Percentiles rank a stretch among this genome's conserved stretches.
Evolutionary conservation across 2,329 filamentous ascomycete genomes (phyloP).

Genomic region (Pseudogymnoascus verrucosus): DNA sequence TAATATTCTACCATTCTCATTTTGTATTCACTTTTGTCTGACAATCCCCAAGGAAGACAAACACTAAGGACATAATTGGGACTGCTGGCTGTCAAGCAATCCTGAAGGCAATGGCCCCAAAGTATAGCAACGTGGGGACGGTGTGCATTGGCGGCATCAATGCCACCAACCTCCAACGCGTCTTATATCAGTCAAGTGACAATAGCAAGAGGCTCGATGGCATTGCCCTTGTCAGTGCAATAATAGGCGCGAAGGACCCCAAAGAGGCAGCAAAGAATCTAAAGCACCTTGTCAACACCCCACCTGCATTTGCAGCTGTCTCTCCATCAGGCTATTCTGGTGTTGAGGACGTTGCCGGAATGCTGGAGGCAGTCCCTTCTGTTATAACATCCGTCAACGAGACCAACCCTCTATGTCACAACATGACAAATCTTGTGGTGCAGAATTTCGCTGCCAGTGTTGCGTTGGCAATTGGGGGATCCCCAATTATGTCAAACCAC

Average conservation of each 20-base stretch:
- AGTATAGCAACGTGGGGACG: constrained; percentile 41
- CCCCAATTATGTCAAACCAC: constrained; percentile 90
- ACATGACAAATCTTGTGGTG: constrained; percentile 96
- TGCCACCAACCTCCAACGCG: constrained; percentile 61
- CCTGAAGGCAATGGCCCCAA: constrained; percentile 45
- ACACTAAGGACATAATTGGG: constrained; percentile 76
- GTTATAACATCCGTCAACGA: constrained; percentile 54
- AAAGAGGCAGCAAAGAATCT: constrained; percentile 54
- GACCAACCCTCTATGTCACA: constrained; percentile 70
- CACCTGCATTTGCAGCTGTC: constrained; percentile 22
- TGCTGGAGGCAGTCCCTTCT: constrained; percentile 19
- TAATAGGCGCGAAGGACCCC: constrained; percentile 66
- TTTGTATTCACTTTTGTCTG: constrained; percentile 10
- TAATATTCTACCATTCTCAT: constrained; percentile 33
- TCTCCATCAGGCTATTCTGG: constrained; percentile 15
- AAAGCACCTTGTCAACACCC: constrained; percentile 39
- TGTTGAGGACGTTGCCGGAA: constrained; percentile 16
- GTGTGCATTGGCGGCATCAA: constrained; percentile 91
- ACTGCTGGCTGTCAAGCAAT: constrained; percentile 62
- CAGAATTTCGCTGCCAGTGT: constrained; percentile 94
- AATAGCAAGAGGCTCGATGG: constrained; percentile 60
- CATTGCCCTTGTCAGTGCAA: constrained; percentile 81
- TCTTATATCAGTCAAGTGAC: constrained; percentile 60
- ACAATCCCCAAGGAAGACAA: constrained; percentile 56
- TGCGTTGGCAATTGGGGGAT: constrained; percentile 73